Conservation (phyloP, 2,329 filamentous ascomycete species). For the Colletotrichum camelliae region DNA sequence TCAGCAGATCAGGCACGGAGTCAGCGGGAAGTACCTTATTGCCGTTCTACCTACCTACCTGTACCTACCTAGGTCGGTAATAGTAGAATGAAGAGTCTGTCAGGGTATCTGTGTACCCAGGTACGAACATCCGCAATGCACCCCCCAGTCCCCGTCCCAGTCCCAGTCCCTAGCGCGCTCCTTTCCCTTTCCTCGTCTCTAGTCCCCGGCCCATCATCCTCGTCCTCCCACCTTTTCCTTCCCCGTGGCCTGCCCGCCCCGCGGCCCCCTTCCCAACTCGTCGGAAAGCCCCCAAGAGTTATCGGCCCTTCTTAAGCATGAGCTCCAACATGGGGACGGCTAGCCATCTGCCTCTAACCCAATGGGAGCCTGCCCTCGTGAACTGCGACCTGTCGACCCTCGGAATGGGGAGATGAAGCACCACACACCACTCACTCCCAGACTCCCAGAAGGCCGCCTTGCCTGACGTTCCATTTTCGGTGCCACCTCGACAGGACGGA, state of each 20-base stretch:
- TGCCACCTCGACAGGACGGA: not conserved
- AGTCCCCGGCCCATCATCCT: not conserved
- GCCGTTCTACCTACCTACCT: not conserved
- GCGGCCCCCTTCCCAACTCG: slow-evolving; percentile 20
- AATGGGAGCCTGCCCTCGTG: slow-evolving; percentile 3
- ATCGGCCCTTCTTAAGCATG: slow-evolving; percentile 22
- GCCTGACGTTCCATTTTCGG: slow-evolving; percentile 5
- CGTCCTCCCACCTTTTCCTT: not conserved
- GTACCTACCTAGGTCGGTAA: no score
- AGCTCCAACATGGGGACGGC: slow-evolving; percentile 20
- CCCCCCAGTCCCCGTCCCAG: not conserved
- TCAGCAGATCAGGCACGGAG: not conserved
- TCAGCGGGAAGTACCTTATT: not conserved
- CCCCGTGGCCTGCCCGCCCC: slow-evolving; percentile 15
- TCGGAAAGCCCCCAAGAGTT: slow-evolving; percentile 18
- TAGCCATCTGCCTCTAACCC: slow-evolving; percentile 16
- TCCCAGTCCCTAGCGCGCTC: not conserved
- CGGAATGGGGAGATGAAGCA: slow-evolving; percentile 19
- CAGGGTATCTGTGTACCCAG: not conserved
- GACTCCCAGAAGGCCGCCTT: not conserved
- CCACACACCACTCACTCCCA: not conserved
- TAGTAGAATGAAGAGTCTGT: not conserved
- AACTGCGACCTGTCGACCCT: slow-evolving; percentile 7
- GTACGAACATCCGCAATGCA: not conserved
- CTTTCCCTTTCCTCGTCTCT: not conserved